Conservation (phyloP, 495 filamentous ascomycete species). For the Aspergillus coremiiformis region DNA sequence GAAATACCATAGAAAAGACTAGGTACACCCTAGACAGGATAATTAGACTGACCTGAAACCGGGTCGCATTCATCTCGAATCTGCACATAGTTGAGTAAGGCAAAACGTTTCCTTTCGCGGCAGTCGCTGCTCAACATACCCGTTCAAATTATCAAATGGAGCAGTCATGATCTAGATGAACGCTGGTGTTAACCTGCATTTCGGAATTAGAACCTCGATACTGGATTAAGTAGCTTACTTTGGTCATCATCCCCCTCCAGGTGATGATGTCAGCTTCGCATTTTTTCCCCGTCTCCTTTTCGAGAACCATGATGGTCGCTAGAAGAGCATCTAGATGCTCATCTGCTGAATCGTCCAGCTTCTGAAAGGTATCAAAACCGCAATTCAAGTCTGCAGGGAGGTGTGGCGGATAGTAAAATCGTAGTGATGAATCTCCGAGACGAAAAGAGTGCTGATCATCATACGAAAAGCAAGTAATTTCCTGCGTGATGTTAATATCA, state of each 20-base stretch:
- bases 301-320: conserved; percentile 62
- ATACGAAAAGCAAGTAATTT: conserved; percentile 87
- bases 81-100: conserved; percentile 33
- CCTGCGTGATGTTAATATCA: conserved; percentile 37
- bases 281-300: conserved; percentile 56
- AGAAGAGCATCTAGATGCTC: conserved; percentile 85
- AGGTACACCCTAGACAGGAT: neutral
- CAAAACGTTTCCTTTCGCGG: neutral
- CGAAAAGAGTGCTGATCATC: conserved; percentile 71
- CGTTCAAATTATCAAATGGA: conserved; percentile 74
- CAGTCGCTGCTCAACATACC: conserved; percentile 41
- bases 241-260: conserved; percentile 99
- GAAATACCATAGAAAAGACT: neutral
- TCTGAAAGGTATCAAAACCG: conserved; percentile 77
- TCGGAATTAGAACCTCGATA: neutral
- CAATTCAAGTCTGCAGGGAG: conserved; percentile 63
- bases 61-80: conserved; percentile 94
- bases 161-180: conserved; percentile 66
- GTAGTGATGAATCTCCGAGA: conserved; percentile 67
- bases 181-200: neutral
- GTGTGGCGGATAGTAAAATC: conserved; percentile 78
- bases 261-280: conserved; percentile 77
- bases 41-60: conserved; percentile 62
- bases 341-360: conserved; percentile 72
- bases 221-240: conserved; percentile 43